A percentile compares a stretch with the other conserved stretches of the same genome.
Evolutionary conservation across 73 alveolate genomes (phyloP).

Genomic region (Blepharisma japonicum): DNA sequence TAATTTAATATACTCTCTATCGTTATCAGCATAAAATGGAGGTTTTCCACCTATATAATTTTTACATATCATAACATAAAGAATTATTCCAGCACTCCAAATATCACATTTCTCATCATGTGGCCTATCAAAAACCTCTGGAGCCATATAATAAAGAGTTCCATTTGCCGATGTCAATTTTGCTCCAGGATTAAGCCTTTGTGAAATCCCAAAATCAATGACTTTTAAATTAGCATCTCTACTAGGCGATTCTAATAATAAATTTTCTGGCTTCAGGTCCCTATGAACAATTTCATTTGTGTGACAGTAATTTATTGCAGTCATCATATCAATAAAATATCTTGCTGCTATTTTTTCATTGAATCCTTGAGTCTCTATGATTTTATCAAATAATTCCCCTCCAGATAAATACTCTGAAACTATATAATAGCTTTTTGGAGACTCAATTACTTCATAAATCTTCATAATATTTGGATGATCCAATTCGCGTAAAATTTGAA

Average conservation of each 20-base stretch:
- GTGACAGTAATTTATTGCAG: conserved; percentile 10
- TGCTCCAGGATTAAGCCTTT: neutral
- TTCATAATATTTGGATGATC: conserved; percentile 27
- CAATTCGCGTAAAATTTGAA: neutral
- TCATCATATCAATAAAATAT: neutral
- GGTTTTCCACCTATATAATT: neutral
- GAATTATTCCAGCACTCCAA: conserved; percentile 31
- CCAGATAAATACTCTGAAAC: conserved; percentile 22
- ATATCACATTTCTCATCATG: neutral
- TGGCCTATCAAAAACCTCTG: neutral
- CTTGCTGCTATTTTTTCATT: neutral
- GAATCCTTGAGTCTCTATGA: neutral
- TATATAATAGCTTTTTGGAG: neutral
- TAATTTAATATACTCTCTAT: neutral
- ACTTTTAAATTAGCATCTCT: neutral
- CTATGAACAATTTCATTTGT: neutral
- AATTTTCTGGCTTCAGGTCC: conserved; percentile 15
- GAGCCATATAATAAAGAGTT: conserved; percentile 29
- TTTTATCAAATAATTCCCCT: conserved; percentile 20
- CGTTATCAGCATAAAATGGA: conserved; percentile 21
- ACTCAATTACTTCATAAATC: conserved; percentile 16
- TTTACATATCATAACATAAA: neutral
- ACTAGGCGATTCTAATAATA: neutral
- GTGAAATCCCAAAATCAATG: conserved; percentile 30
- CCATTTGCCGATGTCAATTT: neutral